phyloP scores from a whole-genome alignment of 768 basidiomycete species.

The Pisolithus tinctorius region DNA sequence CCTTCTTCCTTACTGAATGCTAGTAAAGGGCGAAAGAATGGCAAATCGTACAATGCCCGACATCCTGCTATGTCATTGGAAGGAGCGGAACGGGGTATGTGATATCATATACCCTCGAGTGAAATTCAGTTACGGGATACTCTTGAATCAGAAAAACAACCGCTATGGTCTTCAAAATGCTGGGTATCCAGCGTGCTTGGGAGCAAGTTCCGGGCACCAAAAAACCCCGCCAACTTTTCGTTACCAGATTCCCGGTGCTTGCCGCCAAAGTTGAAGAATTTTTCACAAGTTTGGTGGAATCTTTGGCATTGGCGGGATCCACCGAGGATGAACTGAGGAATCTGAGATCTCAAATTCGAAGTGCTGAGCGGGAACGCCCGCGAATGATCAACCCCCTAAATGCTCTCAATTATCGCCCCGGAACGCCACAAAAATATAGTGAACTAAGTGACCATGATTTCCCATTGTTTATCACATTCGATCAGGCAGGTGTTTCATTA shows the following conservation, averaged over 20 bases:
- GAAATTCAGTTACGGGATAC: too few species aligned
- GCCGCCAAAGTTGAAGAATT: constrained; percentile 65
- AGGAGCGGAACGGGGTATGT: constrained; percentile 61
- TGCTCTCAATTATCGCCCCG: constrained; percentile 25
- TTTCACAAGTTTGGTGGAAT: constrained; percentile 46
- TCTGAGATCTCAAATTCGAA: constrained; percentile 10
- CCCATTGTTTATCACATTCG: constrained; percentile 63
- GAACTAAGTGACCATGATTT: constrained; percentile 54
- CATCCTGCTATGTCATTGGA: constrained; percentile 55
- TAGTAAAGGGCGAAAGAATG: constrained; percentile 35
- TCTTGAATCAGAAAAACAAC: constrained; percentile 55
- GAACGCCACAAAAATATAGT: constrained; percentile 44
- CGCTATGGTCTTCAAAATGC: constrained; percentile 72
- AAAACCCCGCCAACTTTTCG: constrained; percentile 62
- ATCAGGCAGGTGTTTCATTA: constrained; percentile 36
- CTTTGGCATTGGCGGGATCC: constrained; percentile 32
- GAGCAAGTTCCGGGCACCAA: constrained; percentile 26
- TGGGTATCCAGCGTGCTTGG: constrained; percentile 56
- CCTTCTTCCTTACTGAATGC: background rate
- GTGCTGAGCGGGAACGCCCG: constrained; percentile 7
- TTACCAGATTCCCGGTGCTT: constrained; percentile 62
- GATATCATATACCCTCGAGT: too few species aligned
- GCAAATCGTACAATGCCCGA: constrained; percentile 46
- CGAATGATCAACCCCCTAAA: constrained; percentile 29
- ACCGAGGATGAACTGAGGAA: constrained; percentile 33